Evolutionary conservation across 352 stramenopile genomes (phyloP).

Genomic region (Globisporangium okanoganense): DNA sequence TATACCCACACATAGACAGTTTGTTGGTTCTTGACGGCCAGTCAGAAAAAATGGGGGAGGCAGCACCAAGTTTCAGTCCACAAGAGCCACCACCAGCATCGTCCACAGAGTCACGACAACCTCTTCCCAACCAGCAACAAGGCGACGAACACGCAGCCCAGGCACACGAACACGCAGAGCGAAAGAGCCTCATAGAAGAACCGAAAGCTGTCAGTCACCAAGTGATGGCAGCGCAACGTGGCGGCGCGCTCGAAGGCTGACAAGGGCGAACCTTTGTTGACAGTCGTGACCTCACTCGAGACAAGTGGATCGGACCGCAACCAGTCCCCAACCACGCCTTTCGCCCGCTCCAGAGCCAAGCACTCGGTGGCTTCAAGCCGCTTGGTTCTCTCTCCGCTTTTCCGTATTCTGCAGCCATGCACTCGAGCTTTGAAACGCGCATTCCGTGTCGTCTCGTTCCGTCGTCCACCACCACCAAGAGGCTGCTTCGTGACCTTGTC

Average conservation of each 20-base stretch:
- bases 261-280: slow-evolving; percentile 74
- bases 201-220: neutral
- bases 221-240: neutral
- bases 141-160: neutral
- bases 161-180: neutral
- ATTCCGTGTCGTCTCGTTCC: neutral
- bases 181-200: neutral
- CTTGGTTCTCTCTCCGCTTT: neutral
- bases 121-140: neutral
- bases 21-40: slow-evolving; percentile 1
- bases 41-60: neutral
- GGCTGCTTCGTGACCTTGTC: neutral
- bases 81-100: neutral
- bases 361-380: neutral
- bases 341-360: neutral
- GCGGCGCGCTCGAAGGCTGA: slow-evolving; percentile 14
- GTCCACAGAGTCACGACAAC: neutral
- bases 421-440: neutral
- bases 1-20: neutral
- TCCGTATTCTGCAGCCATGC: neutral
- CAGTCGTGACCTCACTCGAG: slow-evolving; percentile 34
- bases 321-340: neutral
- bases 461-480: neutral
- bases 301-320: slow-evolving; percentile 2
- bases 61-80: neutral